Percentiles rank a stretch among this genome's conserved stretches.
Conservation (phyloP, 1,284 basidiomycete species). For the Ganoderma multipileum region DNA sequence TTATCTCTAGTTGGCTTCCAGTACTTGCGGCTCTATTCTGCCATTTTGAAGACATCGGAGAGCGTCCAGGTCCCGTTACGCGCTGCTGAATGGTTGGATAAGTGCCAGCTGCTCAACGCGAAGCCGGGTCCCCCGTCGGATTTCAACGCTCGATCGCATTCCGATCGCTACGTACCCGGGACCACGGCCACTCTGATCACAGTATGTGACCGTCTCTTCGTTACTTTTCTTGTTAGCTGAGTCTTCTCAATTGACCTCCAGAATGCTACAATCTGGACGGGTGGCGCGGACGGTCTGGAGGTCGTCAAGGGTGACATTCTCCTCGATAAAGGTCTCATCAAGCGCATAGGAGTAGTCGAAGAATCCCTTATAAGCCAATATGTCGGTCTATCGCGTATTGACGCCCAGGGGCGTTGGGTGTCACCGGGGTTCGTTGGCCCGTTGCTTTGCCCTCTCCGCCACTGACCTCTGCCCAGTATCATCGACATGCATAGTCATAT, state of each 20-base stretch:
- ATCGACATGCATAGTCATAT: conserved; percentile 29
- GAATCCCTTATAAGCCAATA: conserved; percentile 4
- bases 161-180: conserved; percentile 72
- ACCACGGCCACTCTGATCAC: conserved; percentile 58
- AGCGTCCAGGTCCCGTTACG: conserved; percentile 35
- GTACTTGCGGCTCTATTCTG: background rate
- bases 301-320: conserved; percentile 58
- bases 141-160: conserved; percentile 58
- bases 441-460: background rate
- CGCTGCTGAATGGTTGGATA: conserved; percentile 39
- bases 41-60: conserved; percentile 19
- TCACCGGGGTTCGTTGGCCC: conserved; percentile 26
- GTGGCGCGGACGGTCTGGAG: conserved; percentile 57
- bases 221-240: background rate
- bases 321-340: conserved; percentile 61
- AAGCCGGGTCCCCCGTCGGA: conserved; percentile 50
- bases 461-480: conserved; percentile 18
- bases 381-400: conserved; percentile 19
- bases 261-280: conserved; percentile 74
- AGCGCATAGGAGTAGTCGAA: conserved; percentile 53
- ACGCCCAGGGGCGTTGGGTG: conserved; percentile 30
- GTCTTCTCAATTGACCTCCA: conserved; percentile 30
- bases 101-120: conserved; percentile 47
- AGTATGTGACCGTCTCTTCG: conserved; percentile 13
- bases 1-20: background rate